Evolutionary conservation across 2,329 filamentous ascomycete species (phyloP).

Genomic region (Cylindrodendrum hubeiense): DNA sequence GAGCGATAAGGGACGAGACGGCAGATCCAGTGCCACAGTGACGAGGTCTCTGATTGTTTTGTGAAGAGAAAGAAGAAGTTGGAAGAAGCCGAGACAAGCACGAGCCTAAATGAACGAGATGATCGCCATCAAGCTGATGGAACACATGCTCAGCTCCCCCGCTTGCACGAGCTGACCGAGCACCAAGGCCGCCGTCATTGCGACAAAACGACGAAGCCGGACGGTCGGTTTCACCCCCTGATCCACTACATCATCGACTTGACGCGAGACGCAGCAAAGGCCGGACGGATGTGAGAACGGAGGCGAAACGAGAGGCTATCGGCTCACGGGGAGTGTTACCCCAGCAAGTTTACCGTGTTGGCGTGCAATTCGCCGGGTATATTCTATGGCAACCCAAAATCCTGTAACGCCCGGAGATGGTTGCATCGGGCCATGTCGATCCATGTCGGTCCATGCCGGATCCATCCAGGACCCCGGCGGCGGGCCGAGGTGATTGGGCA

Average conservation of each 20-base stretch:
- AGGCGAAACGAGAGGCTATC: neutral
- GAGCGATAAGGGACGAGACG: constrained; percentile 12
- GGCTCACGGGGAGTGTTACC: neutral
- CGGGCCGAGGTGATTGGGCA: constrained; percentile 36
- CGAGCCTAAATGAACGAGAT: constrained; percentile 32
- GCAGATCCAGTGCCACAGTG: constrained; percentile 8
- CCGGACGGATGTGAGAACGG: neutral
- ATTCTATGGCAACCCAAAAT: neutral
- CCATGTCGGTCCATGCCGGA: constrained; percentile 37
- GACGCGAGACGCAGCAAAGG: constrained; percentile 5
- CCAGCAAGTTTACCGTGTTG: too few species aligned
- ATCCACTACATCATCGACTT: constrained; percentile 43
- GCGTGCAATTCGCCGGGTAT: constrained; percentile 6
- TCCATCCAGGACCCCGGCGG: constrained; percentile 33
- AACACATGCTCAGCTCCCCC: constrained; percentile 12
- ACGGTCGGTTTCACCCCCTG: constrained; percentile 40
- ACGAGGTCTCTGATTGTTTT: constrained; percentile 2
- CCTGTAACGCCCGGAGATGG: constrained; percentile 1
- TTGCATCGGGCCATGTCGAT: constrained; percentile 22
- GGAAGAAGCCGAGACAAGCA: constrained; percentile 12
- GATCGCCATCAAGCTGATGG: constrained; percentile 37
- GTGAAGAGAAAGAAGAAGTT: neutral
- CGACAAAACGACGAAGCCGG: constrained; percentile 28
- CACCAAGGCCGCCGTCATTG: neutral
- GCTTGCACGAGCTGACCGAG: constrained; percentile 23